Evolutionary conservation across 169 alveolate species (phyloP), one percentile per base, ranked within the genome.

Genomic region (Eimeria acervulina): DNA sequence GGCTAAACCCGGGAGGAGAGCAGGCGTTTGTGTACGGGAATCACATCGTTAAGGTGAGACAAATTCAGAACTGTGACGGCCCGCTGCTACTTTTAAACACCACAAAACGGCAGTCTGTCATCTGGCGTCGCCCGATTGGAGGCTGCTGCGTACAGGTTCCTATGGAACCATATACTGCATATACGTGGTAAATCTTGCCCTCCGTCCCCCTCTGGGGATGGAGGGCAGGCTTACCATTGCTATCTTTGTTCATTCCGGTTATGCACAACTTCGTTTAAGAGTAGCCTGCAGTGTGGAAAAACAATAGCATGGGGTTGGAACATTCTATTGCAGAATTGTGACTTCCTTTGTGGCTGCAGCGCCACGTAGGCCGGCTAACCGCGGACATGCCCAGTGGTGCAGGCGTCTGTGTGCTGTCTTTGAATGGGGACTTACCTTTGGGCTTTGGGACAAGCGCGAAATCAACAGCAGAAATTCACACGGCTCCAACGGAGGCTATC

Each of bases 1-100:
- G 99, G 99, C 97, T 99, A 40, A 99, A 98, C 95, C 99, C 99
- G 70, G 98, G 98, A 51, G 99, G 99, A 42, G 99, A 98, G 92
- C 98, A 99, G 97, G 97, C 98, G 81, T 99, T 92, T 96, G 97
- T 98, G 81, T 99, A 99, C 97, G 99, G 99, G 52, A 98, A 99
- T 96, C 99, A 99, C 96, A 98, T 98, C 36, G 97, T 98, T 42
- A 99, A 98, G 98, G 97, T 96, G 55, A 59, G 95, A 36, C n/a
- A 6, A 72, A 19, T 17, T 36, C 47, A 72, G 52, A 19, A 21
- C 83, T 0, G 83, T 66, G 17, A 28, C 42, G 42, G 13, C 38
- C 31, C 78, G 4, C 78, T 31, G 1, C 47, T n/a, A 2, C 33
- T 4, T 17, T 15, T 0, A 36, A 72, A 2, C 26, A 72, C 36